These are phyloP conservation scores for Cercospora zeina DNA, from an alignment of 2,329 filamentous ascomycete species.

Conservation along the genomic window DNA sequence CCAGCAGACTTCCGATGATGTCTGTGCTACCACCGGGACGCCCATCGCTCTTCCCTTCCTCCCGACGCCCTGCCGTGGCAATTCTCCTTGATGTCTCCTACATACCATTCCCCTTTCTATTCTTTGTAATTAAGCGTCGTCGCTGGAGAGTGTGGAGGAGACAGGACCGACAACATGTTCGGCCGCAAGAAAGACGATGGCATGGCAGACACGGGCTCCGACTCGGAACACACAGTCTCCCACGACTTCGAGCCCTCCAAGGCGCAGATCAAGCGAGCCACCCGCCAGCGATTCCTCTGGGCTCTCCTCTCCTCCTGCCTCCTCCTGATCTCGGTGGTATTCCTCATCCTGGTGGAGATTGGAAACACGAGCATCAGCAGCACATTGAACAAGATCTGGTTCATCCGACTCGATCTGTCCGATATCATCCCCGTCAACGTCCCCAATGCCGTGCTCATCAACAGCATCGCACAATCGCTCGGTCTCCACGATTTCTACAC, in stretches of 20 bases:
- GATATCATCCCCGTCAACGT: constrained; percentile 75
- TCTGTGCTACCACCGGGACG: neutral
- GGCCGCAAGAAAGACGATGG: constrained; percentile 32
- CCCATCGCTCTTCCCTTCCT: no score
- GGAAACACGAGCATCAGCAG: constrained; percentile 66
- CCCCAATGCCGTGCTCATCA: constrained; percentile 73
- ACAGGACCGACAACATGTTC: constrained; percentile 34
- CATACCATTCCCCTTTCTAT: neutral
- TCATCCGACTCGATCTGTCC: constrained; percentile 79
- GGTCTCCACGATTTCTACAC: constrained; percentile 94
- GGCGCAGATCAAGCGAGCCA: constrained; percentile 50
- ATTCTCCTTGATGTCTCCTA: neutral
- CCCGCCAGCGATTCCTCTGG: constrained; percentile 59
- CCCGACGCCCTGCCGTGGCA: no score
- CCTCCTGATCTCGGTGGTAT: constrained; percentile 73
- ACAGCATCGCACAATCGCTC: constrained; percentile 80
- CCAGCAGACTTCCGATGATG: neutral
- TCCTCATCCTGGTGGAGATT: constrained; percentile 77
- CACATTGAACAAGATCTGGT: constrained; percentile 71
- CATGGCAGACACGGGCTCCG: constrained; percentile 24
- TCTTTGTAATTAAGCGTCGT: neutral
- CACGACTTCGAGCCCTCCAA: constrained; percentile 38
- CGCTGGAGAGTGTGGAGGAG: neutral
- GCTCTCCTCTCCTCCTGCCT: constrained; percentile 65
- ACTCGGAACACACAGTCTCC: constrained; percentile 36